Evolutionary conservation across 2,329 filamentous ascomycete genomes (phyloP).

Genomic region (Nemania diffusa): DNA sequence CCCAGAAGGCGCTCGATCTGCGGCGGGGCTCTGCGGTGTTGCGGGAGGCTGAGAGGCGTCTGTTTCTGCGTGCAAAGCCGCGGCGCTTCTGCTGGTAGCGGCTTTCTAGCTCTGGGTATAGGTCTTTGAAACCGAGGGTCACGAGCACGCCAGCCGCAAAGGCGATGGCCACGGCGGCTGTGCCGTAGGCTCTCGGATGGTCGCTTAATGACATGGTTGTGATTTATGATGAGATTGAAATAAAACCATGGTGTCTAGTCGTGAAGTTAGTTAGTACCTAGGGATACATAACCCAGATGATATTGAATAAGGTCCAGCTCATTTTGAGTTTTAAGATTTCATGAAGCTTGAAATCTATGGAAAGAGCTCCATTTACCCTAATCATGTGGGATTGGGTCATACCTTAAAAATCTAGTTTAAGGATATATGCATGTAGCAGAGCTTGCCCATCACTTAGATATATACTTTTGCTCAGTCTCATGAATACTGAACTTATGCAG

Average conservation of each 20-base stretch:
- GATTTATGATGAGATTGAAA: neutral
- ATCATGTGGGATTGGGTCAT: too few species aligned
- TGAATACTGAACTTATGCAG: too few species aligned
- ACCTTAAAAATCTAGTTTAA: neutral
- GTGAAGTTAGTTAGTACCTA: too few species aligned
- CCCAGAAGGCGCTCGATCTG: slow-evolving; percentile 58
- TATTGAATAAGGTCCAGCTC: neutral
- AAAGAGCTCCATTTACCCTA: neutral
- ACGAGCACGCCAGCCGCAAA: slow-evolving; percentile 82
- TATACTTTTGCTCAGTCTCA: too few species aligned
- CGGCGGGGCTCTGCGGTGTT: slow-evolving; percentile 41
- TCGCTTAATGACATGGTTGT: slow-evolving; percentile 67
- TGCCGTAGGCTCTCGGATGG: slow-evolving; percentile 70
- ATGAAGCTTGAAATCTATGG: neutral
- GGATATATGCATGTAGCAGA: slow-evolving; percentile 18
- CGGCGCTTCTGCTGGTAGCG: slow-evolving; percentile 66
- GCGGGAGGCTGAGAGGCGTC: slow-evolving; percentile 24
- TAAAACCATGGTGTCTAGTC: slow-evolving; percentile 19
- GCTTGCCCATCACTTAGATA: neutral
- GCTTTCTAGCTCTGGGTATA: slow-evolving; percentile 78
- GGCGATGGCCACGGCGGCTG: slow-evolving; percentile 73
- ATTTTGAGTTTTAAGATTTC: slow-evolving; percentile 5
- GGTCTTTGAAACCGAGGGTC: slow-evolving; percentile 81
- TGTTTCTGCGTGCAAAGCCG: slow-evolving; percentile 41
- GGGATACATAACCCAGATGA: too few species aligned